These are phyloP conservation scores for Psilocybe sp. DNA, from an alignment of 768 basidiomycete genomes.

Conservation along the genomic window DNA sequence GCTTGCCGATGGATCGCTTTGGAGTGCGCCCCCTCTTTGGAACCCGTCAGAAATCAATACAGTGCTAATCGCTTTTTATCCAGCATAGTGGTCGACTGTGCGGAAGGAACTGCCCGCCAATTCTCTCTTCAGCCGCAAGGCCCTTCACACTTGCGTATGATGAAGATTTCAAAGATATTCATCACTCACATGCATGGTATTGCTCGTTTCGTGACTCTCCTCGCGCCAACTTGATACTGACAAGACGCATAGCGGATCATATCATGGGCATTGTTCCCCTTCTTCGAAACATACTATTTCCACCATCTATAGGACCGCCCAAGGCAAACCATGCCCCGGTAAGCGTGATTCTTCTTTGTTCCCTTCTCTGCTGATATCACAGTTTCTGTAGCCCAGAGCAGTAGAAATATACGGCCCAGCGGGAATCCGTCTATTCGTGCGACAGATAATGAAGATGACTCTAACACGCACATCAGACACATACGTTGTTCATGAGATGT, in stretches of 20 bases:
- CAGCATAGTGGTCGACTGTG: slow-evolving; percentile 74
- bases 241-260: slow-evolving; percentile 54
- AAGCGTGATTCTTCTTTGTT: background rate
- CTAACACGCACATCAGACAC: slow-evolving; percentile 54
- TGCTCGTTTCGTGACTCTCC: slow-evolving; percentile 5
- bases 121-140: slow-evolving; percentile 51
- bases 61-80: slow-evolving; percentile 12
- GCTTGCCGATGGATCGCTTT: slow-evolving; percentile 50
- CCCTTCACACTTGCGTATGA: slow-evolving; percentile 34
- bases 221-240: background rate
- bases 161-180: slow-evolving; percentile 65
- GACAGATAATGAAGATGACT: slow-evolving; percentile 68
- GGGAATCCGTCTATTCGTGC: slow-evolving; percentile 73
- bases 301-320: slow-evolving; percentile 25
- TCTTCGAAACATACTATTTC: slow-evolving; percentile 56
- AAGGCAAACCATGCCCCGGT: slow-evolving; percentile 20
- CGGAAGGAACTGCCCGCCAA: slow-evolving; percentile 76
- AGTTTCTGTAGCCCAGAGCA: slow-evolving; percentile 34
- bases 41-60: background rate
- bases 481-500: slow-evolving; percentile 79
- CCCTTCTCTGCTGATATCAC: slow-evolving; percentile 4
- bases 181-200: slow-evolving; percentile 84
- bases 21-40: slow-evolving; percentile 51
- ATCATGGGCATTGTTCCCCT: slow-evolving; percentile 71
- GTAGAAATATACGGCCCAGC: slow-evolving; percentile 80